phyloP scores from a whole-genome alignment of 164 flowering plant genomes.

The Stephania cephalantha region DNA sequence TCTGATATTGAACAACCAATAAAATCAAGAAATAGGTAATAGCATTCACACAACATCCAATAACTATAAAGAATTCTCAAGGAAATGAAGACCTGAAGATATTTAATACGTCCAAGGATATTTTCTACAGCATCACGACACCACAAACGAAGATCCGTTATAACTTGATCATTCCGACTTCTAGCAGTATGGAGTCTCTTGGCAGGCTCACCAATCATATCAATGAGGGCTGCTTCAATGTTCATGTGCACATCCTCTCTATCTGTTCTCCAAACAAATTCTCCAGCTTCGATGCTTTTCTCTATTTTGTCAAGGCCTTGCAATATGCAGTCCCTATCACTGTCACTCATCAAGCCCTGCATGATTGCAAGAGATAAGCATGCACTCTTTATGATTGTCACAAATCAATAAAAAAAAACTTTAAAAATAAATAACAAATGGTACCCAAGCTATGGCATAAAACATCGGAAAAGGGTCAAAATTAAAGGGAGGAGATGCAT shows the following conservation, averaged over 20 bases:
- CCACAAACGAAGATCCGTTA: conserved; percentile 92
- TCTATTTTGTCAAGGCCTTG: conserved; percentile 77
- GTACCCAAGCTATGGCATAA: background rate
- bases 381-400: background rate
- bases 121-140: conserved; percentile 93
- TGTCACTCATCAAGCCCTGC: conserved; percentile 17
- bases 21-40: background rate
- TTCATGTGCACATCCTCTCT: conserved; percentile 99
- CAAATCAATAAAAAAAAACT: background rate
- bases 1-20: background rate
- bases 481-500: background rate
- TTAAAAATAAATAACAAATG: no score
- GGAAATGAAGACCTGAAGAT: conserved; percentile 54
- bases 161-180: conserved; percentile 93
- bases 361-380: background rate
- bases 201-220: conserved; percentile 94
- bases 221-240: conserved; percentile 96
- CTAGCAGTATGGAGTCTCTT: conserved; percentile 97
- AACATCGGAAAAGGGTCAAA: background rate
- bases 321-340: conserved; percentile 47
- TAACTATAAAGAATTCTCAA: background rate
- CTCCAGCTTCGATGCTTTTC: conserved; percentile 64
- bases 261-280: conserved; percentile 86
- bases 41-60: background rate
- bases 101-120: conserved; percentile 37